A percentile compares a stretch with the other conserved stretches of the same genome.
These are phyloP conservation scores for Vigna angularis DNA, from an alignment of 306 rosid species.

Conservation along the genomic window DNA sequence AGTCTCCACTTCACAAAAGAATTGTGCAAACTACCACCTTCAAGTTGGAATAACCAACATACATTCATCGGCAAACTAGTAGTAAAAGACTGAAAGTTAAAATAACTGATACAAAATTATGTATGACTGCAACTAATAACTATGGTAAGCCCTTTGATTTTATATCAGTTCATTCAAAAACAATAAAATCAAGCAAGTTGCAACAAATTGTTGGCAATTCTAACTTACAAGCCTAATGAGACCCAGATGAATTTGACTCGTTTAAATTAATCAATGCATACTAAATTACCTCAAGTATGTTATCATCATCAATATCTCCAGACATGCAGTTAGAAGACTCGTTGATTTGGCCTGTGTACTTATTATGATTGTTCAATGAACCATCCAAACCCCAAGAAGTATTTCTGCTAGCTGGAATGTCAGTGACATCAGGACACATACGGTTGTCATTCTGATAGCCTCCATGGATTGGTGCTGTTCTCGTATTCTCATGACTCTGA, in stretches of 20 bases:
- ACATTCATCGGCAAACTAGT: slow-evolving; percentile 23
- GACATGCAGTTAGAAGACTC: slow-evolving; percentile 46
- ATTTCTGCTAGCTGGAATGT: slow-evolving; percentile 51
- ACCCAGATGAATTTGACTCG: slow-evolving; percentile 33
- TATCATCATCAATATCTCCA: slow-evolving; percentile 60
- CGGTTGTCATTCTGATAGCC: slow-evolving; percentile 41
- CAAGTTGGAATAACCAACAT: slow-evolving; percentile 22
- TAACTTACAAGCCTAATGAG: slow-evolving; percentile 28
- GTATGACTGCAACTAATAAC: slow-evolving; percentile 16
- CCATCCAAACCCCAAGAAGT: slow-evolving; percentile 49
- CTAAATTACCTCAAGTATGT: slow-evolving; percentile 73
- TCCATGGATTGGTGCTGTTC: slow-evolving; percentile 45
- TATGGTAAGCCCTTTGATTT: slow-evolving; percentile 18
- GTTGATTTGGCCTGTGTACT: slow-evolving; percentile 49
- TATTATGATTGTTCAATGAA: slow-evolving; percentile 47
- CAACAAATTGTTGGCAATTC: slow-evolving; percentile 13
- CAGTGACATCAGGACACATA: slow-evolving; percentile 48
- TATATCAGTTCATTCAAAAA: slow-evolving; percentile 23
- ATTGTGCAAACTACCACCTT: slow-evolving; percentile 35
- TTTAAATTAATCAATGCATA: slow-evolving; percentile 36
- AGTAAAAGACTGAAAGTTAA: slow-evolving; percentile 11
- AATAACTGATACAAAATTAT: slow-evolving; percentile 12
- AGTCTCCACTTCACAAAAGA: slow-evolving; percentile 26
- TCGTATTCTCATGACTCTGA: slow-evolving; percentile 45
- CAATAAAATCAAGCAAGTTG: slow-evolving; percentile 11